These are phyloP conservation scores for Penicillium janthinellum DNA, from an alignment of 2,329 filamentous ascomycete genomes.

Conservation along the genomic window DNA sequence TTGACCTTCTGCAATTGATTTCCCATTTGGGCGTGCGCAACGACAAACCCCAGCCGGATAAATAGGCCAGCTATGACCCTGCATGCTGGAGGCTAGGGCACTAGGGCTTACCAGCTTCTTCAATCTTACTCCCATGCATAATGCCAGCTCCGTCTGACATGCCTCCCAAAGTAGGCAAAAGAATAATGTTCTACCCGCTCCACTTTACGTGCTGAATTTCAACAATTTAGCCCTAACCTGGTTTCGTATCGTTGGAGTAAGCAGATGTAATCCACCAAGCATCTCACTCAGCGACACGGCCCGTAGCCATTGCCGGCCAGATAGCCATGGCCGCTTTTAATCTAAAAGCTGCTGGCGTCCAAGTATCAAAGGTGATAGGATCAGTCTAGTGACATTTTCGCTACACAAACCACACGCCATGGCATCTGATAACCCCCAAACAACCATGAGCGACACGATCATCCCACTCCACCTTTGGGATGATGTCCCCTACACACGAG, in stretches of 20 bases:
- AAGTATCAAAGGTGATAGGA: not conserved
- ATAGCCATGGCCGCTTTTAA: not conserved
- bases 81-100: no score
- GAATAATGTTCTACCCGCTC: not conserved
- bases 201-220: not conserved
- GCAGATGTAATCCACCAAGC: not conserved
- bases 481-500: not conserved
- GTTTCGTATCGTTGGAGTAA: not conserved
- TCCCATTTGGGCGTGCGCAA: not conserved
- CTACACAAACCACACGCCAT: not conserved
- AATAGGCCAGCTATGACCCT: not conserved
- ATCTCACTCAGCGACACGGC: no score
- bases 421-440: not conserved
- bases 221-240: not conserved
- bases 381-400: not conserved
- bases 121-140: not conserved
- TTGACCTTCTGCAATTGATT: not conserved
- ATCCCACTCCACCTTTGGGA: slow-evolving; percentile 1
- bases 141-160: not conserved
- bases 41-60: not conserved
- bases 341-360: not conserved
- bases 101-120: not conserved
- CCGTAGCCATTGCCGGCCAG: no score
- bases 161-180: not conserved
- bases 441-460: not conserved